A percentile compares a stretch with the other conserved stretches of the same genome.
These are phyloP conservation scores for Aspergillus fructus DNA, from an alignment of 2,329 filamentous ascomycete genomes.

Conservation along the genomic window DNA sequence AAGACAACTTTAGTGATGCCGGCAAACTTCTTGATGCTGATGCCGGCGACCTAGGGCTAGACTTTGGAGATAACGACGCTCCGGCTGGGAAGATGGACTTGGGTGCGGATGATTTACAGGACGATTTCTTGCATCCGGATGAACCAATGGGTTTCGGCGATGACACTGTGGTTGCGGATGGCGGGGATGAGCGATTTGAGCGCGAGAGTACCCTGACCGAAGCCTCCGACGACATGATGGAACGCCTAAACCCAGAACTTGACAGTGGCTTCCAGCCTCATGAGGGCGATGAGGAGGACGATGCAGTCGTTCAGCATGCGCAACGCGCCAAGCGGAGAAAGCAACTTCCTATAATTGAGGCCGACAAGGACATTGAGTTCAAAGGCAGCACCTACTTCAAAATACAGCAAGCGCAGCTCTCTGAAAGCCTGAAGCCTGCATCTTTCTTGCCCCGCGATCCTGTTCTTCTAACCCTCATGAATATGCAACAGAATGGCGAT, in stretches of 20 bases:
- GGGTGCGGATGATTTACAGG: conserved; percentile 36
- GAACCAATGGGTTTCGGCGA: conserved; percentile 56
- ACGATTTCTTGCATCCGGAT: conserved; percentile 56
- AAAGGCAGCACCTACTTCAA: conserved; percentile 71
- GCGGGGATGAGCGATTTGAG: conserved; percentile 48
- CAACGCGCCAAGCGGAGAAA: conserved; percentile 78
- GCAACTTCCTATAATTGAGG: conserved; percentile 63
- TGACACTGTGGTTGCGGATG: conserved; percentile 54
- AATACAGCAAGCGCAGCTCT: conserved; percentile 79
- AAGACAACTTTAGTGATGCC: conserved; percentile 57
- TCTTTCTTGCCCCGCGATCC: conserved; percentile 85
- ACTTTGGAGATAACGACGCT: conserved; percentile 48
- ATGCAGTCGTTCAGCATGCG: conserved; percentile 60
- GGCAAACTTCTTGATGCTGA: conserved; percentile 58
- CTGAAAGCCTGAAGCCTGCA: conserved; percentile 79
- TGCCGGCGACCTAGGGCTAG: conserved; percentile 50
- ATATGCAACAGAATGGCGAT: conserved; percentile 85
- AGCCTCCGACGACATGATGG: conserved; percentile 63
- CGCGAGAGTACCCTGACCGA: conserved; percentile 70
- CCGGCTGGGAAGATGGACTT: conserved; percentile 42
- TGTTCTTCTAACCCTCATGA: conserved; percentile 80
- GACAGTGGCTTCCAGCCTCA: conserved; percentile 43
- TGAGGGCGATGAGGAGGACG: conserved; percentile 49
- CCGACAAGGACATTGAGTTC: conserved; percentile 79
- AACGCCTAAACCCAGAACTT: conserved; percentile 45